phyloP scores from a whole-genome alignment of 2,329 filamentous ascomycete genomes.

The Sordariomycetes sp. region DNA sequence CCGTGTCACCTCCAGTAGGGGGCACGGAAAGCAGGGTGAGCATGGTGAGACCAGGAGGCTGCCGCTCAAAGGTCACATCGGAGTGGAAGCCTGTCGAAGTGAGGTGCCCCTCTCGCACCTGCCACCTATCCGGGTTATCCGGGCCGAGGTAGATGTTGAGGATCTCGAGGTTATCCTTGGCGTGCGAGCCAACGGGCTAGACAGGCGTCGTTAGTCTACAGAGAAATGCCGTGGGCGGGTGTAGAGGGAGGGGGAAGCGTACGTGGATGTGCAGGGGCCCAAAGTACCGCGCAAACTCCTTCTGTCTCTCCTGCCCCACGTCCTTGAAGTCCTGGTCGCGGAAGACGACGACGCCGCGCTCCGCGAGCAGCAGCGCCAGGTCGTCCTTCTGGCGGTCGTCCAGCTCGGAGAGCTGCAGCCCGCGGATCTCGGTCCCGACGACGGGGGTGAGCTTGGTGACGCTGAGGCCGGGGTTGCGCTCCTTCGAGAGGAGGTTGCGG shows the following conservation, averaged over 20 bases:
- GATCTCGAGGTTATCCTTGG: slow-evolving; percentile 29
- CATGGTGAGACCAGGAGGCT: slow-evolving; percentile 28
- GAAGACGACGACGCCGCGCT: slow-evolving; percentile 26
- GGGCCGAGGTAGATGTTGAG: slow-evolving; percentile 35
- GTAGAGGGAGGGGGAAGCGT: too few relatives aligned
- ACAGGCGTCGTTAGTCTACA: background rate
- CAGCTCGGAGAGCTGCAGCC: slow-evolving; percentile 25
- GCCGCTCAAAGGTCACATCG: slow-evolving; percentile 30
- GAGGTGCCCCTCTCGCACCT: slow-evolving; percentile 19
- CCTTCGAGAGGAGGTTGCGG: slow-evolving; percentile 13
- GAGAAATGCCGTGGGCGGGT: background rate
- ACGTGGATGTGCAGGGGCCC: slow-evolving; percentile 27
- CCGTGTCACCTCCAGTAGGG: slow-evolving; percentile 24
- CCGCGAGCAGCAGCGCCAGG: slow-evolving; percentile 26
- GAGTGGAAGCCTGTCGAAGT: slow-evolving; percentile 27
- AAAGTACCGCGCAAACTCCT: slow-evolving; percentile 25
- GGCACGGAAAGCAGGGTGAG: slow-evolving; percentile 25
- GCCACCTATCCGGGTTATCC: slow-evolving; percentile 29
- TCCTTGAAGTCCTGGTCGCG: slow-evolving; percentile 23
- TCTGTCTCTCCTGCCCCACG: slow-evolving; percentile 23
- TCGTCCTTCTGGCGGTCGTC: slow-evolving; percentile 27
- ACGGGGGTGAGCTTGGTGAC: slow-evolving; percentile 12
- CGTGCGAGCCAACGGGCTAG: slow-evolving; percentile 28
- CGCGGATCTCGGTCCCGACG: slow-evolving; percentile 29
- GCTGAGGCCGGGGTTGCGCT: slow-evolving; percentile 2